Evolutionary conservation across 345 rosid species (phyloP), one percentile per base, ranked within the genome.

Genomic region (Eucalyptus viminalis): DNA sequence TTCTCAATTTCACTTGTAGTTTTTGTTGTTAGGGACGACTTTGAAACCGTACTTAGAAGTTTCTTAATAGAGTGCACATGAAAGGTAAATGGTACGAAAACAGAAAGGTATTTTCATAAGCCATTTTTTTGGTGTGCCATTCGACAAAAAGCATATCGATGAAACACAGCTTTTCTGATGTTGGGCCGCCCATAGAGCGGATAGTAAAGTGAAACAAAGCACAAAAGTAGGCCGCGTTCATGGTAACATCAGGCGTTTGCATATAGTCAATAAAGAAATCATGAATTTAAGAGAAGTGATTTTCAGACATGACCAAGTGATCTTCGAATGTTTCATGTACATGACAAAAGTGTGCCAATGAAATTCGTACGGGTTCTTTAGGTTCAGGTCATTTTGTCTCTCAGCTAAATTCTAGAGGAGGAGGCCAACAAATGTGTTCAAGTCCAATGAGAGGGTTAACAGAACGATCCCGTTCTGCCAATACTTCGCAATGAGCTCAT

Each of bases 181-280:
- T 9, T 69, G 44, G 44, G 81, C 45, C 45, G 1, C 45, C 81
- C 24, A 6, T 17, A 10, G 24, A 19, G 25, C 45, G 8, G 81
- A 3, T 9, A 34, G 14, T 45, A 72, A 19, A 14, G 72, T 65
- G 72, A 65, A 29, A n/a, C 2, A 1, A 1, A 25, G 31, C 29
- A 60, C 6, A 14, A 65, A 65, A 29, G 37, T 29, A 65, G 3
- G 72, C 2, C 8, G 37, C 3, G 37, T 1, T n/a, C 19, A 7
- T 13, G 9, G 6, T n/a, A 14, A 29, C 37, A n/a, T n/a, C 11
- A 5, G 72, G 0, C 1, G 2, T n/a, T 25, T 0, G 6, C 37
- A 65, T 65, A n/a, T n/a, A 65, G 3, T 29, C 31, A n/a, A 65
- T n/a, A 29, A 65, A 65, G 19, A n/a, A 29, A 65, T 65, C 10